Percentiles rank a stretch among this genome's conserved stretches.
These are phyloP conservation scores for Colletotrichum sojae DNA, from an alignment of 2,329 filamentous ascomycete species.

Conservation along the genomic window DNA sequence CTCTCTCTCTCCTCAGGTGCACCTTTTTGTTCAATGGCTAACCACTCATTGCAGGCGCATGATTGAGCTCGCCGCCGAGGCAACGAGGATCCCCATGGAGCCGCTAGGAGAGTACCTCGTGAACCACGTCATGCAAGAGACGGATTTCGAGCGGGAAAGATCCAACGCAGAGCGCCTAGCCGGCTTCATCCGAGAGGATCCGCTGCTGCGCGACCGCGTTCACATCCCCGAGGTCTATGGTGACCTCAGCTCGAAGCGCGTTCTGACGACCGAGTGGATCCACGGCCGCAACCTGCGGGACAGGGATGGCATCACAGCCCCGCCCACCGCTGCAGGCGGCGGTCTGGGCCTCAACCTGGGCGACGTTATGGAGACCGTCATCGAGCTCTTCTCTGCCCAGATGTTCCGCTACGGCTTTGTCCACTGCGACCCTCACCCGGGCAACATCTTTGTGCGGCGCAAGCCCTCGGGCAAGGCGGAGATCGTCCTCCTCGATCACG, in stretches of 20 bases:
- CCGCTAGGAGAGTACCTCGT: conserved; percentile 76
- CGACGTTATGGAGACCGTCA: background rate
- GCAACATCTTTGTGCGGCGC: conserved; percentile 77
- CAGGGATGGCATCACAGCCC: conserved; percentile 71
- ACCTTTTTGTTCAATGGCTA: too few species aligned
- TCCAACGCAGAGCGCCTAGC: conserved; percentile 75
- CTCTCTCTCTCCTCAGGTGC: background rate
- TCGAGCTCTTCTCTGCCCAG: conserved; percentile 70
- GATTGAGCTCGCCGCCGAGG: conserved; percentile 25
- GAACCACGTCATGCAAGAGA: conserved; percentile 75
- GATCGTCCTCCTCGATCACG: conserved; percentile 79
- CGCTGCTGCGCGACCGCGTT: conserved; percentile 71
- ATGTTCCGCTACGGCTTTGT: conserved; percentile 80
- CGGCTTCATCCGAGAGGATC: conserved; percentile 66
- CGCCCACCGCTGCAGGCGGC: conserved; percentile 60
- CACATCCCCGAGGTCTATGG: conserved; percentile 77
- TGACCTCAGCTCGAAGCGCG: conserved; percentile 70
- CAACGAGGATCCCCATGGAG: conserved; percentile 76
- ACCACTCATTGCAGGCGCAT: conserved; percentile 35
- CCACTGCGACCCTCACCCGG: conserved; percentile 78
- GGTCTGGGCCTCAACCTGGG: conserved; percentile 74
- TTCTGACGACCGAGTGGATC: conserved; percentile 81
- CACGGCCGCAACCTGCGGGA: conserved; percentile 78
- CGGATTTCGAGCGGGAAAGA: conserved; percentile 77
- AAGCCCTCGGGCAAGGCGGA: conserved; percentile 63